Evolutionary conservation across 768 basidiomycete species (phyloP).

Genomic region (Mycena polygramma): DNA sequence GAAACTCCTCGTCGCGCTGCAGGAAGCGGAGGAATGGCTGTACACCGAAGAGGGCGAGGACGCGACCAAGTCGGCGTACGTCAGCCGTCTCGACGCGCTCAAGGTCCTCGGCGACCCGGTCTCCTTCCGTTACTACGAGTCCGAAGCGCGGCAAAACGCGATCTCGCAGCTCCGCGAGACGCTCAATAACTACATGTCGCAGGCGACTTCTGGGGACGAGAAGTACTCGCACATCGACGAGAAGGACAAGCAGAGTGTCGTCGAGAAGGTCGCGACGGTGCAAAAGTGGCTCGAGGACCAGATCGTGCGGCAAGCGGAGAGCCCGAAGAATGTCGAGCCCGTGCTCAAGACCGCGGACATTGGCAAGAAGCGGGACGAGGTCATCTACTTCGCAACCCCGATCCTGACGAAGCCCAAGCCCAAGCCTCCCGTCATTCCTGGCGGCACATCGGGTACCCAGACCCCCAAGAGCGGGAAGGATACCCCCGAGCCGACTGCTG

Average conservation of each 20-base stretch:
- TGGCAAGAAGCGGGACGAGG: slow-evolving; percentile 91
- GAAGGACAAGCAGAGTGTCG: slow-evolving; percentile 86
- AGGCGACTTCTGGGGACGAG: slow-evolving; percentile 88
- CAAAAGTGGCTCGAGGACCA: slow-evolving; percentile 98
- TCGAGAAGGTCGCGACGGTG: slow-evolving; percentile 91
- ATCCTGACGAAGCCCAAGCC: slow-evolving; percentile 96
- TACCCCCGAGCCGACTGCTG: slow-evolving; percentile 64
- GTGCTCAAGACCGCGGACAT: slow-evolving; percentile 87
- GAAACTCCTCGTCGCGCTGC: slow-evolving; percentile 76
- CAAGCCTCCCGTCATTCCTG: slow-evolving; percentile 71
- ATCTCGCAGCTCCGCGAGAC: slow-evolving; percentile 87
- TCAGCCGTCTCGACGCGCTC: slow-evolving; percentile 83
- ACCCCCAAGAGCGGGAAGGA: slow-evolving; percentile 78
- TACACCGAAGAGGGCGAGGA: slow-evolving; percentile 98
- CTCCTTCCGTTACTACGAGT: slow-evolving; percentile 83
- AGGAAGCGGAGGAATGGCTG: slow-evolving; percentile 94
- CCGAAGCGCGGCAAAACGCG: slow-evolving; percentile 82
- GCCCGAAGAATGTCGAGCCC: slow-evolving; percentile 90
- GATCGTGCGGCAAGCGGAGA: slow-evolving; percentile 87
- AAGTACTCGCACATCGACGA: slow-evolving; percentile 91
- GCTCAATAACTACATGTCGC: slow-evolving; percentile 86
- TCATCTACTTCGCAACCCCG: slow-evolving; percentile 89
- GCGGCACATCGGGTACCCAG: slow-evolving; percentile 77
- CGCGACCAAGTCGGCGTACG: slow-evolving; percentile 95
- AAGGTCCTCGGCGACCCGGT: slow-evolving; percentile 92